Base-by-base conservation (phyloP, 1,284 basidiomycete species). In the Cutaneotrichosporon cyanovorans region DNA sequence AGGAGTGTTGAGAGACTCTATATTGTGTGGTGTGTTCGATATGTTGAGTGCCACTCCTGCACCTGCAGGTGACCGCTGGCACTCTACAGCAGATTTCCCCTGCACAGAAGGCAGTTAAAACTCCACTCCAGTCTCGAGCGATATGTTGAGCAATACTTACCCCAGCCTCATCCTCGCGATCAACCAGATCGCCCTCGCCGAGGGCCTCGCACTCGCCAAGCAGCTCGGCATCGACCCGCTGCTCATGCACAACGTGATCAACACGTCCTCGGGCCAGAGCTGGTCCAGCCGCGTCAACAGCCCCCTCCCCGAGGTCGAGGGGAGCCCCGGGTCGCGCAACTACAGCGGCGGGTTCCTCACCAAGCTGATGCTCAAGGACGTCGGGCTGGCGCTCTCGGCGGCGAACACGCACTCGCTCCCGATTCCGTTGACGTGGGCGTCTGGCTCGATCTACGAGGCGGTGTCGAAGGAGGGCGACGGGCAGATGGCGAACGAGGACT, bases 361-460 rank as follows among this genome's bases (percentile, higher is more conserved):
- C 40, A 60, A 59, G 21, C 54, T 69, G n/a, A 69, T 69, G 68
- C 55, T 68, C 18, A 69, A 69, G 61, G 68, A 69, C 38, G 63
- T 68, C 34, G 60, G 61, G 2, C 55, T 69, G 14, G 68, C 66
- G 1, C 56, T 69, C 11, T 51, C 56, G 20, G 63, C 68, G 3
- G 68, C 63, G 4, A 53, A 59, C 33, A 48, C 48, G 15, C 40
- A 58, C 40, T 58, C 59, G 40, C 58, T 64, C 6, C 66, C 68
- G 0, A 61, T 55, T 14, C 68, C 68, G 1, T 51, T 69, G 40
- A 60, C 61, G 1, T 69, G 65, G 66, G 68, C 66, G 1, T 57
- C 65, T 3, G 56, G 56, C 45, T 60, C 57, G 42, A 58, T 69
- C 1, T 69, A 69, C 49, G 61, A 67, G 6, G 56, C 61, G 5